Conservation (phyloP, 768 basidiomycete genomes). For the Albatrellus ellisii region DNA sequence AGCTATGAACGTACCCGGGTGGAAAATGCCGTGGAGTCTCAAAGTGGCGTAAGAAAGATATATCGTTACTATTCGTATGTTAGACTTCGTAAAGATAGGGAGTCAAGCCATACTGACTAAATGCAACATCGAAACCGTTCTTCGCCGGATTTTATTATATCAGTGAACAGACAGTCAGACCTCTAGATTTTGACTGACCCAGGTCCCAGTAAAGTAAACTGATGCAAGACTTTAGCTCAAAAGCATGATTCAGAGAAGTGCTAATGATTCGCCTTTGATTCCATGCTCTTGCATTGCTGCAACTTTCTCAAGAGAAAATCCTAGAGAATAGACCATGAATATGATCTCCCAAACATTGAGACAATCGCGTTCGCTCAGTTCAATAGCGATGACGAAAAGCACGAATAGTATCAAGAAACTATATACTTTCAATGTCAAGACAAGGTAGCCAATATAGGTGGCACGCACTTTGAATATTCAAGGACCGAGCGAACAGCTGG, state of each 20-base stretch:
- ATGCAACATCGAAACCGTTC: constrained; percentile 92
- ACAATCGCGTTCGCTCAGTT: constrained; percentile 45
- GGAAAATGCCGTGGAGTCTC: constrained; percentile 65
- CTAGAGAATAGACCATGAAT: constrained; percentile 72
- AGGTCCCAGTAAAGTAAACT: constrained; percentile 82
- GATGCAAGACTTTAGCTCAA: neutral
- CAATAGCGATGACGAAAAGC: constrained; percentile 69
- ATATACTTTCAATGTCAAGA: constrained; percentile 8
- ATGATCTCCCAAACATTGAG: constrained; percentile 55
- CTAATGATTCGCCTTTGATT: constrained; percentile 47
- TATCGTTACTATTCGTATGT: constrained; percentile 43
- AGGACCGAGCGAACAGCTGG: constrained; percentile 83
- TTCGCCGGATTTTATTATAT: constrained; percentile 17
- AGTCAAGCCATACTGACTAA: constrained; percentile 35
- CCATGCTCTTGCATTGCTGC: constrained; percentile 96
- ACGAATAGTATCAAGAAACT: constrained; percentile 75
- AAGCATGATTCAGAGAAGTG: neutral
- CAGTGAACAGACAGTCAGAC: constrained; percentile 1
- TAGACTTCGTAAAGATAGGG: neutral
- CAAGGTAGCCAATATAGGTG: neutral
- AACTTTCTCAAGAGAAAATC: constrained; percentile 84
- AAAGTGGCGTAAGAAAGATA: constrained; percentile 68
- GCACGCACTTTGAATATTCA: constrained; percentile 69
- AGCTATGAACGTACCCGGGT: constrained; percentile 34
- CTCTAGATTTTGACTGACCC: constrained; percentile 32